These are phyloP conservation scores for Kalaharituber pfeilii DNA, from an alignment of 2,329 filamentous ascomycete genomes.

Conservation along the genomic window DNA sequence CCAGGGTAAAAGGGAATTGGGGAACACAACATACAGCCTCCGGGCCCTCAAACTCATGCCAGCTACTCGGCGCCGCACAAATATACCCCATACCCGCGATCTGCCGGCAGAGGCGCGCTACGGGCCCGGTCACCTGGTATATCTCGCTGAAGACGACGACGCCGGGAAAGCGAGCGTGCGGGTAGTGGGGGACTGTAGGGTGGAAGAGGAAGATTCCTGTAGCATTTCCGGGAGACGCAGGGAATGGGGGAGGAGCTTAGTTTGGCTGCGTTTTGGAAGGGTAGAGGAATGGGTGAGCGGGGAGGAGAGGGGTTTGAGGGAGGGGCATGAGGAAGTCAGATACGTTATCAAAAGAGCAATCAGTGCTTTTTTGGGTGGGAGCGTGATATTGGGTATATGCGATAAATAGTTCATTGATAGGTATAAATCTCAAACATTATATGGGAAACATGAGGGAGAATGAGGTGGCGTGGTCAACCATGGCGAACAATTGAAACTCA, in stretches of 20 bases:
- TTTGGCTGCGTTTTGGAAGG: no score
- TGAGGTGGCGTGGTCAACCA: no score
- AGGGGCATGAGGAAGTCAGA: not conserved
- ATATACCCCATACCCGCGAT: slow-evolving; percentile 90
- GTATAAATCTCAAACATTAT: no score
- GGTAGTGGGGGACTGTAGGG: slow-evolving; percentile 66
- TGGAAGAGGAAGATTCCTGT: slow-evolving; percentile 80
- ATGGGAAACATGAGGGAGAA: no score
- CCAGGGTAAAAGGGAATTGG: no score
- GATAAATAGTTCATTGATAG: no score
- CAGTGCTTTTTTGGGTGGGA: no score
- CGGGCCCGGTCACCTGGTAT: slow-evolving; percentile 88
- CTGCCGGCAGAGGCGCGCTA: slow-evolving; percentile 74
- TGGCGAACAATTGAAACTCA: slow-evolving; percentile 32
- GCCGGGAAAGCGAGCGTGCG: slow-evolving; percentile 48
- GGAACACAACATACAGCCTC: slow-evolving; percentile 37
- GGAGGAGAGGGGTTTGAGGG: slow-evolving; percentile 2
- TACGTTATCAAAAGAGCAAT: no score
- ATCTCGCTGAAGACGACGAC: slow-evolving; percentile 87
- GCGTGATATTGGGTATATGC: no score
- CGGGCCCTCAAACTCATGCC: slow-evolving; percentile 81
- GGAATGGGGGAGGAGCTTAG: slow-evolving; percentile 5
- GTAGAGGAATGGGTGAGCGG: not conserved
- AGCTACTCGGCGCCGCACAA: slow-evolving; percentile 73
- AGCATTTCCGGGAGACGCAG: not conserved